Evolutionary conservation across 192 early-diverging fungal genomes (phyloP).

Genomic region (Chytriomyces confervae): DNA sequence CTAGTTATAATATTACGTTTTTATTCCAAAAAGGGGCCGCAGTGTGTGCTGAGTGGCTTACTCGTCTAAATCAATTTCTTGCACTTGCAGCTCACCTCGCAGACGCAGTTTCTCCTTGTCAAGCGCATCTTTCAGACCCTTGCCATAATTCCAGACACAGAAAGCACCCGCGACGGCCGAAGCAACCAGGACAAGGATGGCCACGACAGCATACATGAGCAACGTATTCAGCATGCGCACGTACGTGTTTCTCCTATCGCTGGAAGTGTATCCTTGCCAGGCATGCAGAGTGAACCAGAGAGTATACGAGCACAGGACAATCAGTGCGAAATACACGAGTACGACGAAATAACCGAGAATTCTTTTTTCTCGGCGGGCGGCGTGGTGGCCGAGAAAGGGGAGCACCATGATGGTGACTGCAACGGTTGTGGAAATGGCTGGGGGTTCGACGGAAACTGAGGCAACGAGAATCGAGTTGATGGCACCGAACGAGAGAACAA

Average conservation of each 20-base stretch:
- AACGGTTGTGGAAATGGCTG: too few species aligned
- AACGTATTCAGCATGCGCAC: constrained; percentile 11
- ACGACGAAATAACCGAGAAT: constrained; percentile 6
- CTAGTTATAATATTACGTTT: too few species aligned
- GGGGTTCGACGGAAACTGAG: neutral
- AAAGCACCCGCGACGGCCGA: constrained; percentile 4
- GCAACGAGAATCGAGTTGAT: constrained; percentile 1
- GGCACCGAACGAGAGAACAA: neutral
- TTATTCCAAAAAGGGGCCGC: too few species aligned
- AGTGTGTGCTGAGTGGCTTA: too few species aligned
- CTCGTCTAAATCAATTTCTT: constrained; percentile 16
- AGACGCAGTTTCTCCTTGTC: constrained; percentile 3
- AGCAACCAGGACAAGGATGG: neutral
- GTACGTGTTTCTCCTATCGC: neutral
- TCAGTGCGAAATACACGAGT: neutral
- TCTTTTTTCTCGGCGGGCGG: constrained; percentile 16
- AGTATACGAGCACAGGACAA: constrained; percentile 9
- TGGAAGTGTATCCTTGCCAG: neutral
- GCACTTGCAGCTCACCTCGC: neutral
- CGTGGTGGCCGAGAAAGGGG: constrained; percentile 11
- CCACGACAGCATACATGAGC: constrained; percentile 21
- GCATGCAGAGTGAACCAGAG: neutral
- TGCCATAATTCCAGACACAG: neutral
- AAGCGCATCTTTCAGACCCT: constrained; percentile 7
- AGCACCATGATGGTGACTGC: neutral